Conservation (phyloP, 257 asterid genomes). For the Thymus quinquecostatus region DNA sequence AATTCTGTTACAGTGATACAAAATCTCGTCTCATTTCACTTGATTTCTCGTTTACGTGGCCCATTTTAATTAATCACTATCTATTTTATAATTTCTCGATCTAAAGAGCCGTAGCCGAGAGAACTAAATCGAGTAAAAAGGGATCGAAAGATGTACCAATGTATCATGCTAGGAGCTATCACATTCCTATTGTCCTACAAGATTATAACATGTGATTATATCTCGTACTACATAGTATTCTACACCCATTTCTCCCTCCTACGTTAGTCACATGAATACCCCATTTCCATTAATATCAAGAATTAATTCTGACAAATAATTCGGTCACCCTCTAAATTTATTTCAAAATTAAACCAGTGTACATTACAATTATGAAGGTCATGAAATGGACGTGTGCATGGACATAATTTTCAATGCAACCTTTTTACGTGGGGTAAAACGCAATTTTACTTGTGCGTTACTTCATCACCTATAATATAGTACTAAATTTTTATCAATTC, state of each 20-base stretch:
- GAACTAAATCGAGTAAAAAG: too few species aligned
- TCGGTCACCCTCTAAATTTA: background rate
- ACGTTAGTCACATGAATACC: background rate
- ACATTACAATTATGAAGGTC: constrained; percentile 18
- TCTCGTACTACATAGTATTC: too few species aligned
- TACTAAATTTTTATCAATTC: background rate
- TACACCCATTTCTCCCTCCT: background rate
- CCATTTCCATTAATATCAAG: background rate
- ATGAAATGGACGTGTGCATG: constrained; percentile 35
- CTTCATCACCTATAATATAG: background rate
- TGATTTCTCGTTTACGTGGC: too few species aligned
- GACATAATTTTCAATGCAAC: background rate
- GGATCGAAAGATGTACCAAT: too few species aligned
- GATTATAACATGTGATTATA: too few species aligned
- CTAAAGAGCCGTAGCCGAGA: too few species aligned
- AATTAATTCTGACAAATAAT: background rate
- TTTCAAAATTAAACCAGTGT: background rate
- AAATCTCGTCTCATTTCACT: too few species aligned
- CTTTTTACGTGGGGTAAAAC: background rate
- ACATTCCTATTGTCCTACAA: too few species aligned
- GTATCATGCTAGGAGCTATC: too few species aligned
- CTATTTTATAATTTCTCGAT: too few species aligned
- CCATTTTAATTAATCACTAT: too few species aligned
- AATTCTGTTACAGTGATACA: too few species aligned
- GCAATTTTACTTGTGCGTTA: constrained; percentile 20